Conservation (phyloP, 768 basidiomycete genomes). For the Suillus discolor region DNA sequence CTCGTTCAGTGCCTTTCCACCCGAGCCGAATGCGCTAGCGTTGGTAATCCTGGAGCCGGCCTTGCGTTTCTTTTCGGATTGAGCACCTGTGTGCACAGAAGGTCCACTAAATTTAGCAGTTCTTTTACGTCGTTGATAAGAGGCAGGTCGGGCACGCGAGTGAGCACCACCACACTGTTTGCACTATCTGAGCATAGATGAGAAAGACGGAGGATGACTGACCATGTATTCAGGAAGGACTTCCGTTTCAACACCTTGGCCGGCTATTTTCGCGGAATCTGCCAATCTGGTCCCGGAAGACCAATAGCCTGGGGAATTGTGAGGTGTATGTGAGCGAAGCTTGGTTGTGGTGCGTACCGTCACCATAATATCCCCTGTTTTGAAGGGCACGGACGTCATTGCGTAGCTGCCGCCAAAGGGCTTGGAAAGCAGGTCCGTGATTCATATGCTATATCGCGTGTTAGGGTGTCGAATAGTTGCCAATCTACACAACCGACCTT, state of each 20-base stretch:
- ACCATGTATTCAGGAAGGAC: constrained; percentile 84
- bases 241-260: constrained; percentile 51
- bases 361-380: constrained; percentile 77
- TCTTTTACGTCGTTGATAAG: constrained; percentile 42
- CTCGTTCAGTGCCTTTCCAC: constrained; percentile 55
- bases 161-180: constrained; percentile 81
- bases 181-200: constrained; percentile 2
- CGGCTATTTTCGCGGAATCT: constrained; percentile 59
- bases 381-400: constrained; percentile 73
- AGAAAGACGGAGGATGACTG: constrained; percentile 2
- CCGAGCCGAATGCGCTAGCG: constrained; percentile 59
- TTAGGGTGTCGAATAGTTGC: background rate
- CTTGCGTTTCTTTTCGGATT: constrained; percentile 70
- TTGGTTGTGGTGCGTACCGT: constrained; percentile 49
- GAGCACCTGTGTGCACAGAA: constrained; percentile 59
- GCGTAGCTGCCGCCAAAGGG: constrained; percentile 67
- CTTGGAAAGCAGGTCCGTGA: constrained; percentile 76
- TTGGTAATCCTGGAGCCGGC: constrained; percentile 69
- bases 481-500: constrained; percentile 47
- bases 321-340: constrained; percentile 9
- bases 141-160: constrained; percentile 56
- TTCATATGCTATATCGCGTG: constrained; percentile 64
- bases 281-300: constrained; percentile 72
- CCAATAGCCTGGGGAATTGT: constrained; percentile 66
- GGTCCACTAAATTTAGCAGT: constrained; percentile 34